phyloP scores from a whole-genome alignment of 2,329 filamentous ascomycete genomes.

The Claviceps quebecensis region DNA sequence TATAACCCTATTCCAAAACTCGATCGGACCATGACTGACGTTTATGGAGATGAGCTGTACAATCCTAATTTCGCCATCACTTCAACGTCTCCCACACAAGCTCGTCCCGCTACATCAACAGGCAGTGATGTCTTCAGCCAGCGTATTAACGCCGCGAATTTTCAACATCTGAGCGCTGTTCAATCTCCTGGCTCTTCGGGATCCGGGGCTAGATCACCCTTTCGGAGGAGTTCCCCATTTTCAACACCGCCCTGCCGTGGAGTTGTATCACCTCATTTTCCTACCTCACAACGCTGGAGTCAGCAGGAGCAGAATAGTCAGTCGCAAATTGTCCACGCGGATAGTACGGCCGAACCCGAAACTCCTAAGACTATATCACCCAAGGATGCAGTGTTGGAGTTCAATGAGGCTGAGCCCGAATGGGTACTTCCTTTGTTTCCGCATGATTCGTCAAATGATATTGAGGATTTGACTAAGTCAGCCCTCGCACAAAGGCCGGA shows the following conservation, averaged over 20 bases:
- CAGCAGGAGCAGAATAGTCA: conserved; percentile 38
- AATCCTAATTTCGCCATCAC: conserved; percentile 52
- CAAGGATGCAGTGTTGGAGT: conserved; percentile 81
- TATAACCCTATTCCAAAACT: conserved; percentile 54
- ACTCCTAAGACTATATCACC: conserved; percentile 83
- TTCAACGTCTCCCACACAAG: conserved; percentile 36
- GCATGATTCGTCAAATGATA: conserved; percentile 32
- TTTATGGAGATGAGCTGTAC: conserved; percentile 74
- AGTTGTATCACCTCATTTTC: conserved; percentile 19
- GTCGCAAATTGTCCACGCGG: conserved; percentile 25
- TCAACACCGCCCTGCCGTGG: conserved; percentile 26
- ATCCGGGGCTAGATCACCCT: conserved; percentile 63
- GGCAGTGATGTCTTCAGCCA: conserved; percentile 54
- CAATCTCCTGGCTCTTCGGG: conserved; percentile 34
- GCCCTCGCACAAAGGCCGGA: conserved; percentile 10
- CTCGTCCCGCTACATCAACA: conserved; percentile 32
- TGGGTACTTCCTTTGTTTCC: conserved; percentile 62
- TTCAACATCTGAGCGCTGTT: conserved; percentile 49
- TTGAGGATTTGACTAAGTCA: conserved; percentile 25
- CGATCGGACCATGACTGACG: conserved; percentile 73
- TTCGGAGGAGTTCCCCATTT: conserved; percentile 56
- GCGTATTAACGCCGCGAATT: conserved; percentile 65
- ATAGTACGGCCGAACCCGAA: conserved; percentile 26
- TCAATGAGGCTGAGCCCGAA: conserved; percentile 60
- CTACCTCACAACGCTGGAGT: conserved; percentile 43